phyloP scores from a whole-genome alignment of 805 yeast genomes.

The Candida palmyrensis region DNA sequence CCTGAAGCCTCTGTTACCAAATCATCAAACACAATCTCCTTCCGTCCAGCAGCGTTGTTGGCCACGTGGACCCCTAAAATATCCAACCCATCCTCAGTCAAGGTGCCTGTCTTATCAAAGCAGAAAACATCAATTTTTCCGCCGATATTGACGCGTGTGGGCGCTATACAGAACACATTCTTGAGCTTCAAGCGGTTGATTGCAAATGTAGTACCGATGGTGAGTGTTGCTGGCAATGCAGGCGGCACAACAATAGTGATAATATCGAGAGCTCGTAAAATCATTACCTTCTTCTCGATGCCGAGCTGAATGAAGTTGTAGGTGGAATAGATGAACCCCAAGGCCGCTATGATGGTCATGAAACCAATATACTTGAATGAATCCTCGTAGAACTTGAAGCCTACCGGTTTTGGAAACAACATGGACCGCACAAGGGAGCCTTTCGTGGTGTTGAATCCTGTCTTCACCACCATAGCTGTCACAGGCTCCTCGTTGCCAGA shows the following conservation, averaged over 20 bases:
- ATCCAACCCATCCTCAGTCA: constrained; percentile 95
- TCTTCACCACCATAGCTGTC: constrained; percentile 78
- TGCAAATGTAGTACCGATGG: constrained; percentile 95
- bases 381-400: constrained; percentile 89
- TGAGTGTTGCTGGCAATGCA: constrained; percentile 94
- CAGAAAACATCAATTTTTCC: constrained; percentile 89
- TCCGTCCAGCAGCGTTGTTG: constrained; percentile 35
- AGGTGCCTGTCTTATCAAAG: constrained; percentile 96
- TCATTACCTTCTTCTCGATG: constrained; percentile 60
- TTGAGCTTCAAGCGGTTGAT: constrained; percentile 60
- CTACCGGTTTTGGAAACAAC: constrained; percentile 93
- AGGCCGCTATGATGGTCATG: constrained; percentile 77
- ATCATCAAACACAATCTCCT: constrained; percentile 31
- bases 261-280: constrained; percentile 86
- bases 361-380: constrained; percentile 95
- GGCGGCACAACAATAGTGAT: constrained; percentile 98
- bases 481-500: constrained; percentile 72
- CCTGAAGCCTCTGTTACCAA: constrained; percentile 12
- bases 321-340: constrained; percentile 84
- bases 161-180: constrained; percentile 84
- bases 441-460: constrained; percentile 94
- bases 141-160: constrained; percentile 92
- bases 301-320: constrained; percentile 77
- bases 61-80: constrained; percentile 56
- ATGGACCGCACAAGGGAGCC: constrained; percentile 92